Conservation (phyloP, 1,139 yeast species). For the Suzukiozyma palmioleophila region DNA sequence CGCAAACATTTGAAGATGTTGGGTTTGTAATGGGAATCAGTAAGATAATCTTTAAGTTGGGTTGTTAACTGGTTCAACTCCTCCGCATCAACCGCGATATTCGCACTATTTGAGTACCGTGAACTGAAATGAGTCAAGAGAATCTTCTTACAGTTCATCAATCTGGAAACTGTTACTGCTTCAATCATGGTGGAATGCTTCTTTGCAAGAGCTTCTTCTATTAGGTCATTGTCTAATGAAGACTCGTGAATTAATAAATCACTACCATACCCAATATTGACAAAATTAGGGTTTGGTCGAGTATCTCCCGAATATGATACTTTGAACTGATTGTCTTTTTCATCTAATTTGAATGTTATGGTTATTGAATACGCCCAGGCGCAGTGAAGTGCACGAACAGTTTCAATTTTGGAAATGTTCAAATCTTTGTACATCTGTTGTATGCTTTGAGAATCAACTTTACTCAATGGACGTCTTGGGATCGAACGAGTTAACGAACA, state of each 20-base stretch:
- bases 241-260: conserved; percentile 90
- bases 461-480: conserved; percentile 18
- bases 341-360: conserved; percentile 41
- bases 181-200: conserved; percentile 90
- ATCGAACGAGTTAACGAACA: conserved; percentile 13
- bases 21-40: conserved; percentile 16
- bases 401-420: conserved; percentile 33
- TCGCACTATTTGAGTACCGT: conserved; percentile 71
- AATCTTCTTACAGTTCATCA: conserved; percentile 69
- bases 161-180: conserved; percentile 65
- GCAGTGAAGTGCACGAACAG: conserved; percentile 83
- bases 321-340: conserved; percentile 40
- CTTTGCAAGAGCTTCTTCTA: conserved; percentile 78
- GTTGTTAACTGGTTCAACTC: conserved; percentile 20
- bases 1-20: conserved; percentile 24
- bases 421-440: conserved; percentile 22
- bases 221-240: conserved; percentile 75
- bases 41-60: conserved; percentile 23
- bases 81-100: conserved; percentile 24
- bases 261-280: conserved; percentile 61
- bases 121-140: conserved; percentile 91
- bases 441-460: conserved; percentile 14
- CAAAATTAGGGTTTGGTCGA: conserved; percentile 64
- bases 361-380: conserved; percentile 75
- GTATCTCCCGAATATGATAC: conserved; percentile 95